These are phyloP conservation scores for Dipteronia sinensis DNA, from an alignment of 345 rosid genomes.

Conservation along the genomic window DNA sequence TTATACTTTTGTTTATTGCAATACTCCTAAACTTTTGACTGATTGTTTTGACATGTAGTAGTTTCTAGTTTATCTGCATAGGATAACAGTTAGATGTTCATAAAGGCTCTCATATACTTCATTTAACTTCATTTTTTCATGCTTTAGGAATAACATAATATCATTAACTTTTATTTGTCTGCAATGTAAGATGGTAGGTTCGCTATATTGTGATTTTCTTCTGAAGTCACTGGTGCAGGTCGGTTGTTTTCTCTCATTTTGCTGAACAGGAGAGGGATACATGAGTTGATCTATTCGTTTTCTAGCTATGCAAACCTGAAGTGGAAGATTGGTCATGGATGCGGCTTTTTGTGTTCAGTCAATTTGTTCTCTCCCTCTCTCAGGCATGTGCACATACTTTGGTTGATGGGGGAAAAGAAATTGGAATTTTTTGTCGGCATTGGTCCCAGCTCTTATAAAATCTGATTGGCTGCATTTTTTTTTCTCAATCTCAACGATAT, in stretches of 20 bases:
- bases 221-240: not conserved
- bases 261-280: not conserved
- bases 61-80: not conserved
- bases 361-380: not conserved
- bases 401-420: not conserved
- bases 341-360: not conserved
- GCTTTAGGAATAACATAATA: not conserved
- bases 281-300: not conserved
- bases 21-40: not conserved
- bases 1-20: not conserved
- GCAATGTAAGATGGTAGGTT: not conserved
- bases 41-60: not conserved
- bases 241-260: not conserved
- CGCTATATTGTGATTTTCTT: not conserved
- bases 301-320: not conserved
- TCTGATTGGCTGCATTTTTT: not conserved
- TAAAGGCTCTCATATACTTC: not conserved
- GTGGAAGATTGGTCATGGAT: slow-evolving; percentile 5
- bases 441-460: not conserved
- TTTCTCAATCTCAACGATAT: not conserved
- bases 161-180: not conserved
- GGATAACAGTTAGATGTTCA: not conserved
- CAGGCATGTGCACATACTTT: not conserved
- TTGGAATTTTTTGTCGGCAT: not conserved
- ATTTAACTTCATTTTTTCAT: not conserved